Evolutionary conservation across 306 rosid genomes (phyloP).

Genomic region (Gynostemma pentaphyllum): DNA sequence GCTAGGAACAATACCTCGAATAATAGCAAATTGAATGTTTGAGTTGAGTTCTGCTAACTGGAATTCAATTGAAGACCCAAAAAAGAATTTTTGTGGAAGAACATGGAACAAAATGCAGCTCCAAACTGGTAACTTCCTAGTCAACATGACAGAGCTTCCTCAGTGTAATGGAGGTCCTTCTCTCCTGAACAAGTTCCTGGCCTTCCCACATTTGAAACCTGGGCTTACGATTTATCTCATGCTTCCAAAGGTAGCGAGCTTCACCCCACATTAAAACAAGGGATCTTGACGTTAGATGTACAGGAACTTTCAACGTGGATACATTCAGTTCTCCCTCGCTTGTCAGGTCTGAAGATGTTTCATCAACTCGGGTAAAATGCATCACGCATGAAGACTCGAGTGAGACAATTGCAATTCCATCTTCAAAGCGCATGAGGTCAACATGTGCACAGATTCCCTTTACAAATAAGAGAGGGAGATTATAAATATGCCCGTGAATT

Average conservation of each 20-base stretch:
- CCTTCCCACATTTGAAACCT: slow-evolving; percentile 74
- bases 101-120: slow-evolving; percentile 1
- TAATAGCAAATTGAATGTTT: not conserved
- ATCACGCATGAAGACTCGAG: slow-evolving; percentile 74
- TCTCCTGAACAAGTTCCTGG: slow-evolving; percentile 36
- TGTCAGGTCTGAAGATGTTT: not conserved
- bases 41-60: not conserved
- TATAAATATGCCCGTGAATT: not conserved
- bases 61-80: not conserved
- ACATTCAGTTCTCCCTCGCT: slow-evolving; percentile 3
- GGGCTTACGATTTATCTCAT: slow-evolving; percentile 66
- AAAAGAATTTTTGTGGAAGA: not conserved
- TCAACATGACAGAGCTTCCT: slow-evolving; percentile 55
- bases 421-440: slow-evolving; percentile 79
- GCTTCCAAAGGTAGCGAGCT: slow-evolving; percentile 76
- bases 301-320: slow-evolving; percentile 24
- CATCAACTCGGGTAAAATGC: slow-evolving; percentile 50
- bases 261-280: slow-evolving; percentile 71
- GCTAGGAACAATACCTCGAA: no score
- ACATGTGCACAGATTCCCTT: slow-evolving; percentile 79
- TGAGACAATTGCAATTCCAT: slow-evolving; percentile 81
- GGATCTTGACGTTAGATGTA: slow-evolving; percentile 61
- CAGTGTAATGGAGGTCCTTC: slow-evolving; percentile 61
- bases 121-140: slow-evolving; percentile 11
- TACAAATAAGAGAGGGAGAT: not conserved